Percentiles rank a stretch among this genome's conserved stretches.
phyloP scores from a whole-genome alignment of 192 early-diverging fungal genomes.

The Ambispora gerdemannii region DNA sequence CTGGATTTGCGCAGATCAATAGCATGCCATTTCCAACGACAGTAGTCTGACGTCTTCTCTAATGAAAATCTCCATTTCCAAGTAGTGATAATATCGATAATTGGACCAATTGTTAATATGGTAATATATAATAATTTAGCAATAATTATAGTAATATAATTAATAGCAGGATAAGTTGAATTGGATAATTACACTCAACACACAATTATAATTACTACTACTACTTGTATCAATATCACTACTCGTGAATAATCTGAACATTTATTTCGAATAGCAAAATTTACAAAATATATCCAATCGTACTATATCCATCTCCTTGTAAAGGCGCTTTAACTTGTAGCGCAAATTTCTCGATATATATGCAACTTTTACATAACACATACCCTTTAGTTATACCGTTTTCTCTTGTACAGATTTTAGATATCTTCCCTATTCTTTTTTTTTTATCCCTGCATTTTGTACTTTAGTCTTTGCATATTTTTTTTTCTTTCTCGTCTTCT shows the following conservation, averaged over 20 bases:
- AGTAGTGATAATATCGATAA: neutral
- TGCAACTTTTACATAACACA: conserved; percentile 10
- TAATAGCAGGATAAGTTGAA: too few species aligned
- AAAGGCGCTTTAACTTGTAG: conserved; percentile 11
- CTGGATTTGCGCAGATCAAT: neutral
- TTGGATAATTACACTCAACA: too few species aligned
- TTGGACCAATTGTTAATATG: neutral
- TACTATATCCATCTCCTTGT: neutral
- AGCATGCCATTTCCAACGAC: conserved; percentile 11
- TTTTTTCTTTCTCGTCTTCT: conserved; percentile 13
- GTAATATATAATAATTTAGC: neutral
- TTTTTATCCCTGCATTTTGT: conserved; percentile 27
- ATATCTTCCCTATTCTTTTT: conserved; percentile 14
- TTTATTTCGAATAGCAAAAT: neutral
- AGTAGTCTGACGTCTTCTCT: conserved; percentile 2
- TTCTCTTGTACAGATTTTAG: conserved; percentile 19
- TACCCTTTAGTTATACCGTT: neutral
- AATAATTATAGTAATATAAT: too few species aligned
- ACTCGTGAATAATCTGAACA: too few species aligned
- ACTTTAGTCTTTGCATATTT: conserved; percentile 1
- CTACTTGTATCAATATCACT: too few species aligned
- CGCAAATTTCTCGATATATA: conserved; percentile 6
- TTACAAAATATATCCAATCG: neutral
- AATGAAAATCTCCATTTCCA: neutral
- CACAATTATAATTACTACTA: too few species aligned